Evolutionary conservation across 805 yeast genomes (phyloP).

Genomic region (Sporopachydermia quercuum): DNA sequence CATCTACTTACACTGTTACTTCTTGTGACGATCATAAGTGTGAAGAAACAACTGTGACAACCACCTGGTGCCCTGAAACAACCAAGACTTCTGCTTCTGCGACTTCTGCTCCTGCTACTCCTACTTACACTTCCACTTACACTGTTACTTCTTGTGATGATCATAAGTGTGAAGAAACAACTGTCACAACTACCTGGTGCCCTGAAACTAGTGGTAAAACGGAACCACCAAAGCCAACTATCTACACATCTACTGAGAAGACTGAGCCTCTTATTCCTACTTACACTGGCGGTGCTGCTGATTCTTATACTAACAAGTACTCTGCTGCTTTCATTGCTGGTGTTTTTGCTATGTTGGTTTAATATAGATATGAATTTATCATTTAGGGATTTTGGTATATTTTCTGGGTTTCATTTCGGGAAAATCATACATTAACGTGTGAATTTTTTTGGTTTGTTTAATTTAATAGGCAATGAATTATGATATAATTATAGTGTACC

Average conservation of each 20-base stretch:
- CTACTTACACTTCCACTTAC: constrained; percentile 1
- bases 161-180: background rate
- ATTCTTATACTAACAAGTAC: constrained; percentile 16
- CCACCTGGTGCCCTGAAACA: background rate
- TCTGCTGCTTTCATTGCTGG: background rate
- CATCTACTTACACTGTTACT: background rate
- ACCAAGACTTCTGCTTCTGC: background rate
- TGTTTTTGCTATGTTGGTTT: background rate
- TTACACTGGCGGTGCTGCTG: constrained; percentile 22
- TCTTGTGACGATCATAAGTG: background rate
- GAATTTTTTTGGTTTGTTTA: too few species aligned
- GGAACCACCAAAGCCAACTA: background rate
- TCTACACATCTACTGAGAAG: background rate
- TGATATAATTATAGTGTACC: too few species aligned
- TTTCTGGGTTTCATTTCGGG: too few species aligned
- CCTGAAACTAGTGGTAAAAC: background rate
- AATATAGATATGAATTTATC: too few species aligned
- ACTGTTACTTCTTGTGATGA: background rate
- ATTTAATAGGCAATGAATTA: too few species aligned
- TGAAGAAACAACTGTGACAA: background rate
- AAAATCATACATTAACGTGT: too few species aligned
- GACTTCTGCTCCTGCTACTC: background rate
- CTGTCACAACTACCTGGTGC: constrained; percentile 1
- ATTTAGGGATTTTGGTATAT: too few species aligned
- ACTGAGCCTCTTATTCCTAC: constrained; percentile 28